Percentiles rank a stretch among this genome's conserved stretches.
Evolutionary conservation across 148 eudicot genomes (phyloP).

Genomic region (Diospyros lotus): DNA sequence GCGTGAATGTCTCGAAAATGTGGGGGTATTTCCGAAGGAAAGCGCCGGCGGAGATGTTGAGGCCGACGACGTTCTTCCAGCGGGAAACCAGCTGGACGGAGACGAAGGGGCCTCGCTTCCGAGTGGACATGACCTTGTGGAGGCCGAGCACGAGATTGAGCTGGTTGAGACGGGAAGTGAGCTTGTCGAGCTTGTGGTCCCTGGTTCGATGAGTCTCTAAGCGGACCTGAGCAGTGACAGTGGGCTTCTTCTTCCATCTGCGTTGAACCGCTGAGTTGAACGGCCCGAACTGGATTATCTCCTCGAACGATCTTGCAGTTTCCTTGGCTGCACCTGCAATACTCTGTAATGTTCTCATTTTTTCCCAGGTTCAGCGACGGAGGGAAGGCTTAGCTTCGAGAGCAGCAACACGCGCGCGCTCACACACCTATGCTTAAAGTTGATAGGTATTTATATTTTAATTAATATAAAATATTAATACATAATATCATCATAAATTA

Average conservation of each 20-base stretch:
- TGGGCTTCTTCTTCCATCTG: constrained; percentile 60
- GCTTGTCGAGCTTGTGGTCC: constrained; percentile 57
- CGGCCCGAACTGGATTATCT: constrained; percentile 39
- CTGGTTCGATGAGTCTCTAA: constrained; percentile 51
- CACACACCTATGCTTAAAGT: no score
- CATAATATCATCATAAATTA: no score
- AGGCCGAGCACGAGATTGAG: constrained; percentile 50
- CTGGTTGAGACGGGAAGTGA: constrained; percentile 30
- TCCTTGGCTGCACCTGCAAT: neutral
- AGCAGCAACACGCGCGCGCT: no score
- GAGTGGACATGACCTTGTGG: constrained; percentile 49
- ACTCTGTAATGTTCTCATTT: neutral
- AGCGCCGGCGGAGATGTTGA: constrained; percentile 38
- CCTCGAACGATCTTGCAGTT: neutral
- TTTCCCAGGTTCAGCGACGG: no score
- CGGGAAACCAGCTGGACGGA: constrained; percentile 61
- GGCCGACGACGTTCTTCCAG: constrained; percentile 54
- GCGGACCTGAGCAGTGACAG: constrained; percentile 68
- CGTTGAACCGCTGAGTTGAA: constrained; percentile 49
- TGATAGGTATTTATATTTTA: no score
- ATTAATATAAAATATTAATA: no score
- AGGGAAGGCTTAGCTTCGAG: no score
- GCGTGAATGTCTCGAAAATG: constrained; percentile 65
- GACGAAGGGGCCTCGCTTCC: constrained; percentile 45
- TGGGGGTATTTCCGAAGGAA: constrained; percentile 55